These are phyloP conservation scores for Tulasnella sp. DNA, from an alignment of 768 basidiomycete species.

Conservation along the genomic window DNA sequence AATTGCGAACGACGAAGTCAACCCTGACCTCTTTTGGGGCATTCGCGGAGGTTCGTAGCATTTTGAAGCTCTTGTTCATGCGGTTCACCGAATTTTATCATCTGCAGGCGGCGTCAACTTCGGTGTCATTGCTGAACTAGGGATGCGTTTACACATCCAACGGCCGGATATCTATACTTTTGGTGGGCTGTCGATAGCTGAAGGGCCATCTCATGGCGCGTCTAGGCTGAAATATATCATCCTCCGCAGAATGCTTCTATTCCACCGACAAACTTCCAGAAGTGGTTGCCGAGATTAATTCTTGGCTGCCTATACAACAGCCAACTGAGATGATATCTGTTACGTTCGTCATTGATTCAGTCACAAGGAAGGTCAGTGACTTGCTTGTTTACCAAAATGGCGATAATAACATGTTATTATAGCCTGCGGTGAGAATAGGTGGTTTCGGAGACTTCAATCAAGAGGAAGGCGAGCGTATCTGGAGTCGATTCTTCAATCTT, in stretches of 20 bases:
- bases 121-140: constrained; percentile 8
- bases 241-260: background rate
- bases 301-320: background rate
- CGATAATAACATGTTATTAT: too few species aligned
- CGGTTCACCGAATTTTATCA: too few species aligned
- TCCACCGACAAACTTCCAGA: background rate
- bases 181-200: too few species aligned
- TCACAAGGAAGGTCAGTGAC: background rate
- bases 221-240: too few species aligned
- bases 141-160: constrained; percentile 5
- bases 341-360: background rate
- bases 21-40: constrained; percentile 16
- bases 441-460: too few species aligned
- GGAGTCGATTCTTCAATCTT: too few species aligned
- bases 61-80: too few species aligned
- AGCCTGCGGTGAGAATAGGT: too few species aligned
- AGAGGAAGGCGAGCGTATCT: too few species aligned
- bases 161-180: background rate
- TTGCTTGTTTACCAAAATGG: background rate
- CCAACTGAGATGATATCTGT: background rate
- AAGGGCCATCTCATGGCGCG: too few species aligned
- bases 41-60: constrained; percentile 8
- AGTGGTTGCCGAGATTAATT: background rate
- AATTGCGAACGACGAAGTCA: too few species aligned
- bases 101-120: constrained; percentile 7